Percentiles rank a stretch among this genome's conserved stretches.
These are phyloP conservation scores for Selaginella moellendorffii DNA, from an alignment of 75 land plant genomes.

Conservation along the genomic window DNA sequence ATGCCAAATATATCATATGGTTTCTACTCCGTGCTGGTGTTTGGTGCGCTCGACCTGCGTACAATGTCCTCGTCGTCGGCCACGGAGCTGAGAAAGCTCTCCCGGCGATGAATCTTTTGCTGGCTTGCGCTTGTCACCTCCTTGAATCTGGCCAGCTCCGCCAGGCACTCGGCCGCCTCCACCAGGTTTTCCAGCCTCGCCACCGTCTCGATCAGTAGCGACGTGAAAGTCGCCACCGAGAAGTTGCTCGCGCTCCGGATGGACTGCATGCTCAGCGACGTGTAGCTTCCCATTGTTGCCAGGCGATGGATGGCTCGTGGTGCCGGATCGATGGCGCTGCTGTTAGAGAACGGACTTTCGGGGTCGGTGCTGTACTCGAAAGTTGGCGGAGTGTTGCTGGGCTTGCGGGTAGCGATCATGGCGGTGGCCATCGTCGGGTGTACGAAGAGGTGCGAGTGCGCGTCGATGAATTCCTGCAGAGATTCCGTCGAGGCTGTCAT, in stretches of 20 bases:
- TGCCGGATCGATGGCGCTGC: no score
- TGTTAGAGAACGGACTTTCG: neutral
- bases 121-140: no score
- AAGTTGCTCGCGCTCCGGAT: conserved; percentile 35
- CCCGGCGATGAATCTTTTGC: no score
- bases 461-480: neutral
- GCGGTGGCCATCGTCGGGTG: neutral
- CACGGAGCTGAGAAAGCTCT: no score
- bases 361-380: neutral
- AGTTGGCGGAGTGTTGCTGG: no score
- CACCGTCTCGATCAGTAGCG: conserved; percentile 47
- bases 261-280: neutral
- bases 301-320: neutral
- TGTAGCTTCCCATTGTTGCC: neutral
- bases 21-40: no score
- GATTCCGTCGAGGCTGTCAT: neutral
- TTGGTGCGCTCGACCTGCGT: no score
- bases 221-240: conserved; percentile 43
- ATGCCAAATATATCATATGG: no score
- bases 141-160: conserved; percentile 42
- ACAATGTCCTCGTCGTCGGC: no score
- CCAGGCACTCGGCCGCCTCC: conserved; percentile 43
- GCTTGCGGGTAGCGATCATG: neutral
- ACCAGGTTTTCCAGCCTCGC: conserved; percentile 52
- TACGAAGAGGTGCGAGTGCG: neutral